A percentile compares a stretch with the other conserved stretches of the same genome.
Evolutionary conservation across 2,329 filamentous ascomycete species (phyloP).

Genomic region (Sarocladium kiliense): DNA sequence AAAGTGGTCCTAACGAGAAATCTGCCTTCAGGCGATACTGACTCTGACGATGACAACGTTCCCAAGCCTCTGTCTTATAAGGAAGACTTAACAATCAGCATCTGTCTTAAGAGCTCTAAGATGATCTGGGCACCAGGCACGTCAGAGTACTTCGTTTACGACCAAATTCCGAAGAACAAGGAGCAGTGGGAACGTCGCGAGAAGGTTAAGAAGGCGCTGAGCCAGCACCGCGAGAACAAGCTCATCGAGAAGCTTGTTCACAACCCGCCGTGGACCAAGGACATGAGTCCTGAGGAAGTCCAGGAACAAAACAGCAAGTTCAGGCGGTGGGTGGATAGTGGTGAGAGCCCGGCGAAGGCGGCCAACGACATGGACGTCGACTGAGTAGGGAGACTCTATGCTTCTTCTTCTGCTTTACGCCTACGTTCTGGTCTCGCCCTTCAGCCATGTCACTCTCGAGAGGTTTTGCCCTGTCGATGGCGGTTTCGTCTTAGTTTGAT

Average conservation of each 20-base stretch:
- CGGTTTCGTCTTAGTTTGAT: too few relatives aligned
- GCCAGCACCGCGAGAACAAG: conserved; percentile 62
- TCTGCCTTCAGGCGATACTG: conserved; percentile 56
- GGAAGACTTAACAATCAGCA: conserved; percentile 66
- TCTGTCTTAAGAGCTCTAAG: conserved; percentile 74
- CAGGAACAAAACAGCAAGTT: conserved; percentile 66
- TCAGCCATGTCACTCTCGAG: not conserved
- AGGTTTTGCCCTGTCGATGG: too few relatives aligned
- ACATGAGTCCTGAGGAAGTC: conserved; percentile 72
- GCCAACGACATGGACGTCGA: conserved; percentile 5
- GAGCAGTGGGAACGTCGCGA: conserved; percentile 53
- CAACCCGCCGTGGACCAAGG: conserved; percentile 75
- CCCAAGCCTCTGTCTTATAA: conserved; percentile 57
- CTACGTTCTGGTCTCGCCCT: conserved; percentile 8
- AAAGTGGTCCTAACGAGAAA: conserved; percentile 69
- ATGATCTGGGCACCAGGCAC: conserved; percentile 71
- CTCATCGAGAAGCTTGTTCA: conserved; percentile 76
- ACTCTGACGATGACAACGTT: conserved; percentile 58
- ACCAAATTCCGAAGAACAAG: conserved; percentile 60
- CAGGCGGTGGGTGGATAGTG: conserved; percentile 48
- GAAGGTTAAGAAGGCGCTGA: conserved; percentile 46
- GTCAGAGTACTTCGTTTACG: conserved; percentile 67
- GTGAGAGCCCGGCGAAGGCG: conserved; percentile 16
- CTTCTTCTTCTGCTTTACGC: conserved; percentile 11
- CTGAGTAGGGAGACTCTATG: conserved; percentile 13